Evolutionary conservation across 768 basidiomycete genomes (phyloP).

Genomic region (Suillus ampliporus): DNA sequence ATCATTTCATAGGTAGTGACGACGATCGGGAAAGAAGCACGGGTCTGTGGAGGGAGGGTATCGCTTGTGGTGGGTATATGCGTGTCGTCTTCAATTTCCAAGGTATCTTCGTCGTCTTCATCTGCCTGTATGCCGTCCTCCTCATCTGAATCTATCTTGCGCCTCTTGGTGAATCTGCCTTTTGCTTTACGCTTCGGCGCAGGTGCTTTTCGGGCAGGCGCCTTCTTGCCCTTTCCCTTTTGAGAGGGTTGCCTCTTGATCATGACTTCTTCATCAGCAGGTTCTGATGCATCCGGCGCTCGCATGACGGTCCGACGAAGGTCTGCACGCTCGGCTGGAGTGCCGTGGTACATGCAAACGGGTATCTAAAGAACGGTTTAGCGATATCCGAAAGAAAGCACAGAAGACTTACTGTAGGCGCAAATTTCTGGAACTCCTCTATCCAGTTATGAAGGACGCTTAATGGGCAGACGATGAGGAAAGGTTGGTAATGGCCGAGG

Average conservation of each 20-base stretch:
- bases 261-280: slow-evolving; percentile 29
- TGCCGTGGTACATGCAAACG: slow-evolving; percentile 90
- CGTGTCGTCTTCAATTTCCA: slow-evolving; percentile 17
- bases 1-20: slow-evolving; percentile 94
- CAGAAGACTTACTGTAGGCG: slow-evolving; percentile 64
- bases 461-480: slow-evolving; percentile 91
- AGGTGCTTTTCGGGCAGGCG: slow-evolving; percentile 14
- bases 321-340: slow-evolving; percentile 79
- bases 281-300: slow-evolving; percentile 33
- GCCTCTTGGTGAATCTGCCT: slow-evolving; percentile 24
- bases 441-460: slow-evolving; percentile 94
- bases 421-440: slow-evolving; percentile 84
- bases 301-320: slow-evolving; percentile 69
- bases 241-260: slow-evolving; percentile 23
- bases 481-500: slow-evolving; percentile 68
- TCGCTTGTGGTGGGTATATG: slow-evolving; percentile 26
- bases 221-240: slow-evolving; percentile 26
- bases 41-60: slow-evolving; percentile 24
- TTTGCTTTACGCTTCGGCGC: slow-evolving; percentile 18
- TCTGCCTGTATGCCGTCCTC: slow-evolving; percentile 9
- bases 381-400: slow-evolving; percentile 1
- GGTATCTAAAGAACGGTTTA: slow-evolving; percentile 67
- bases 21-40: slow-evolving; percentile 70
- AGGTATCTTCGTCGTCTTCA: slow-evolving; percentile 26
- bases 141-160: slow-evolving; percentile 20